These are phyloP conservation scores for Sugiyamaella neomexicana DNA, from an alignment of 1,139 yeast species.

Conservation along the genomic window DNA sequence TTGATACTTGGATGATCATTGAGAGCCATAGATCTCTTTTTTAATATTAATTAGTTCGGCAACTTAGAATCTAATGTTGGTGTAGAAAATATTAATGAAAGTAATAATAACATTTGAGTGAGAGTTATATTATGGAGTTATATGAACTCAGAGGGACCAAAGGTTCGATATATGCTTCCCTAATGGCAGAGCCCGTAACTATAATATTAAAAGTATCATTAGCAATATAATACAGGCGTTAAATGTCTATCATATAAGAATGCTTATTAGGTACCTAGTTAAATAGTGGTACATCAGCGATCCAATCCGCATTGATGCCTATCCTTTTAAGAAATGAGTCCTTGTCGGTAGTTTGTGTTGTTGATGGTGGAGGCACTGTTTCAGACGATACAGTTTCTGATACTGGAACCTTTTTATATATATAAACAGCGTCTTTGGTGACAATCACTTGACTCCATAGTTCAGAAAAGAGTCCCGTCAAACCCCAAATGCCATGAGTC, in stretches of 20 bases:
- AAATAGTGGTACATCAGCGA: not conserved
- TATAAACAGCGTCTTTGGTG: conserved; percentile 34
- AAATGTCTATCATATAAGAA: too few species aligned
- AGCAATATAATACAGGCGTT: not conserved
- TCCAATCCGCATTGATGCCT: conserved; percentile 4
- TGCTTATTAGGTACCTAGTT: not conserved
- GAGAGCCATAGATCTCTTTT: too few species aligned
- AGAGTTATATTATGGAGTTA: too few species aligned
- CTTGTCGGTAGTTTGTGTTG: not conserved
- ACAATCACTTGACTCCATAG: conserved; percentile 21
- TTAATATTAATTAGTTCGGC: too few species aligned
- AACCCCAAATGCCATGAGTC: not conserved
- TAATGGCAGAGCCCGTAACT: too few species aligned
- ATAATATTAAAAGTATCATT: too few species aligned
- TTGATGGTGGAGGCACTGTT: not conserved
- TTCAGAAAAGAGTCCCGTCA: not conserved
- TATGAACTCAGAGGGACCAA: too few species aligned
- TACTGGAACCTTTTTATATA: conserved; percentile 37
- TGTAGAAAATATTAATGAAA: too few species aligned
- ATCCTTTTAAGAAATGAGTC: not conserved
- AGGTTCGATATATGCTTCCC: too few species aligned
- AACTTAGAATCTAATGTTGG: too few species aligned
- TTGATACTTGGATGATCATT: too few species aligned
- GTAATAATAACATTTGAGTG: too few species aligned
- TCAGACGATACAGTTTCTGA: not conserved